Percentiles rank a stretch among this genome's conserved stretches.
phyloP scores from a whole-genome alignment of 805 yeast genomes.

The Lipomyces starkeyi region DNA sequence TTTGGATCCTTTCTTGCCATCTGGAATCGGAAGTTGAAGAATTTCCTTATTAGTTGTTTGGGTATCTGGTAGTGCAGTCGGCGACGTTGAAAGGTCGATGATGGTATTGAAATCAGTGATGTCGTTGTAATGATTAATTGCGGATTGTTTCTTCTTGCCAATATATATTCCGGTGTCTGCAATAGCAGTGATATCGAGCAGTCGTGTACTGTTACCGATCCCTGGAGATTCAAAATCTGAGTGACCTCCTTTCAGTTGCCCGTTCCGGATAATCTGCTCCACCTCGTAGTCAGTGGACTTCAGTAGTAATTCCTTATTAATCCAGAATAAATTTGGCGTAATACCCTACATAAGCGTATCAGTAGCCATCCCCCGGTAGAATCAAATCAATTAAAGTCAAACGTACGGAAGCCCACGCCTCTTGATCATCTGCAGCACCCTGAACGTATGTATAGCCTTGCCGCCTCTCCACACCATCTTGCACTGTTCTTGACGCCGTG shows the following conservation, averaged over 20 bases:
- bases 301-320: constrained; percentile 45
- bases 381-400: not conserved
- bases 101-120: constrained; percentile 23
- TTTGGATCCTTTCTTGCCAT: constrained; percentile 70
- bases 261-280: constrained; percentile 38
- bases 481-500: constrained; percentile 66
- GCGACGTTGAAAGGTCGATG: constrained; percentile 36
- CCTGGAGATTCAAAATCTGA: constrained; percentile 33
- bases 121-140: not conserved
- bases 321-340: constrained; percentile 65
- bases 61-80: constrained; percentile 12
- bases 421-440: constrained; percentile 96
- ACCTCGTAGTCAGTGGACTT: constrained; percentile 19
- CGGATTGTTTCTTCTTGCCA: constrained; percentile 13
- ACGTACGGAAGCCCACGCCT: constrained; percentile 64
- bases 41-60: constrained; percentile 3
- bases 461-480: constrained; percentile 60
- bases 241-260: constrained; percentile 41
- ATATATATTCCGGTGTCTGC: constrained; percentile 30
- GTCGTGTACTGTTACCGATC: constrained; percentile 31
- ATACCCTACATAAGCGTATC: constrained; percentile 45
- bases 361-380: not conserved
- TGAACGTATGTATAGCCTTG: constrained; percentile 71
- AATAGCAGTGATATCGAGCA: constrained; percentile 22
- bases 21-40: constrained; percentile 37